Evolutionary conservation across 2,329 filamentous ascomycete species (phyloP).

Genomic region (Pseudopithomyces maydicus): DNA sequence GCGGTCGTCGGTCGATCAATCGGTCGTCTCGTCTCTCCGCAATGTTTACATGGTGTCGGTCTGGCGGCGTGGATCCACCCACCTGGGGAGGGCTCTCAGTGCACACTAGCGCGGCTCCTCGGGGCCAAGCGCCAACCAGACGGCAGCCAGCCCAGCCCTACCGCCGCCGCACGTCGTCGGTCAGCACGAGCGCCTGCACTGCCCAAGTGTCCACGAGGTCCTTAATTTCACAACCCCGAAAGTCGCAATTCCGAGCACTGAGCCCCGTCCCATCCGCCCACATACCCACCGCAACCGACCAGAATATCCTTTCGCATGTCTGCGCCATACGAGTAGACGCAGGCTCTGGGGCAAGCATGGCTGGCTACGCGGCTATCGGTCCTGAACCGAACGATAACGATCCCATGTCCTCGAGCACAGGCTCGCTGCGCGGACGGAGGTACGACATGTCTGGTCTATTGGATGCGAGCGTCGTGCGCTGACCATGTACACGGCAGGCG

Average conservation of each 20-base stretch:
- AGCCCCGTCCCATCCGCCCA: conserved; percentile 3
- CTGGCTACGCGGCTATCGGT: conserved; percentile 53
- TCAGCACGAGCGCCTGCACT: no score
- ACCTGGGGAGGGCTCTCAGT: no score
- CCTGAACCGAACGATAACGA: conserved; percentile 45
- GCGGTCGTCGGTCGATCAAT: no score
- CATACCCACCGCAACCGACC: not conserved
- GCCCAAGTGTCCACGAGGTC: conserved; percentile 1
- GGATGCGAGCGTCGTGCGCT: conserved; percentile 15
- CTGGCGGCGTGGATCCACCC: no score
- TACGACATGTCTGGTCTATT: conserved; percentile 11
- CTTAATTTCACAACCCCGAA: not conserved
- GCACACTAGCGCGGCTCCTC: conserved; percentile 2
- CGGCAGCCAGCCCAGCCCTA: not conserved
- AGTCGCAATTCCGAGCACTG: not conserved
- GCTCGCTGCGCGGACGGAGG: conserved; percentile 46
- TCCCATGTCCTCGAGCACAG: conserved; percentile 48
- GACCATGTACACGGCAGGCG: conserved; percentile 52
- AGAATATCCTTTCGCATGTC: conserved; percentile 30
- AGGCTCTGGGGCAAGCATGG: conserved; percentile 43
- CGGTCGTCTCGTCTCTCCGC: no score
- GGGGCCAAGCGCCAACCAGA: not conserved
- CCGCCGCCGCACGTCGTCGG: not conserved
- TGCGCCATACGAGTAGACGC: conserved; percentile 25
- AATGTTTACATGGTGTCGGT: conserved; percentile 7